Conservation (phyloP, 2,329 filamentous ascomycete genomes). For the Aspergillus ochraceus region DNA sequence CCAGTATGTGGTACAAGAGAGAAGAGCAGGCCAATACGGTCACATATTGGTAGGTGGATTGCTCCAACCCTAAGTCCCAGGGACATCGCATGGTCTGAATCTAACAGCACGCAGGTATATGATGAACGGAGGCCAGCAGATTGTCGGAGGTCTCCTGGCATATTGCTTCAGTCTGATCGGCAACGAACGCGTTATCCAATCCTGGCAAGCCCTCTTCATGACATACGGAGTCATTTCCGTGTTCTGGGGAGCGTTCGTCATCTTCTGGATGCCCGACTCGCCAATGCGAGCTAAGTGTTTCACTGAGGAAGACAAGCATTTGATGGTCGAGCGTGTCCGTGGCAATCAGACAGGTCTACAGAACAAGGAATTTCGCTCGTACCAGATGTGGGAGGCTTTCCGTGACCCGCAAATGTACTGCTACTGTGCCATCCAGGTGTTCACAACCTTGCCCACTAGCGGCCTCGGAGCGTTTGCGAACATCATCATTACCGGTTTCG, state of each 20-base stretch:
- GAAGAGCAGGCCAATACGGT: slow-evolving; percentile 67
- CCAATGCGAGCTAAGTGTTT: slow-evolving; percentile 73
- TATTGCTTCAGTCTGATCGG: slow-evolving; percentile 55
- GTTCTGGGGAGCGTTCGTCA: slow-evolving; percentile 64
- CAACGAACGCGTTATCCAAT: slow-evolving; percentile 53
- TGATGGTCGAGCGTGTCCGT: slow-evolving; percentile 62
- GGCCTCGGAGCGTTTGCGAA: slow-evolving; percentile 73
- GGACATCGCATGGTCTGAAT: slow-evolving; percentile 1
- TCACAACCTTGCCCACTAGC: slow-evolving; percentile 71
- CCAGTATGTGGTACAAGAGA: slow-evolving; percentile 69
- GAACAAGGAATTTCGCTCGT: slow-evolving; percentile 54
- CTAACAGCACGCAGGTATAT: slow-evolving; percentile 52
- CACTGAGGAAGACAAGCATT: slow-evolving; percentile 63
- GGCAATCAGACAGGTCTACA: slow-evolving; percentile 63
- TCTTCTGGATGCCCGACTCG: slow-evolving; percentile 65
- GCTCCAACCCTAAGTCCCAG: neutral
- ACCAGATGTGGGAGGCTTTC: slow-evolving; percentile 59
- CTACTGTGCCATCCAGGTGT: slow-evolving; percentile 65
- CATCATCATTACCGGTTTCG: slow-evolving; percentile 70
- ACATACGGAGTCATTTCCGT: slow-evolving; percentile 64
- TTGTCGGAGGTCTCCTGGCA: slow-evolving; percentile 69
- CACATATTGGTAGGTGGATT: slow-evolving; percentile 61
- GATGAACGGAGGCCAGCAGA: slow-evolving; percentile 74
- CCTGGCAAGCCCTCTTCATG: slow-evolving; percentile 70
- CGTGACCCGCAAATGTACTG: slow-evolving; percentile 67